Percentiles rank a stretch among this genome's conserved stretches.
These are phyloP conservation scores for Aspergillus felis DNA, from an alignment of 2,329 filamentous ascomycete species.

Conservation along the genomic window DNA sequence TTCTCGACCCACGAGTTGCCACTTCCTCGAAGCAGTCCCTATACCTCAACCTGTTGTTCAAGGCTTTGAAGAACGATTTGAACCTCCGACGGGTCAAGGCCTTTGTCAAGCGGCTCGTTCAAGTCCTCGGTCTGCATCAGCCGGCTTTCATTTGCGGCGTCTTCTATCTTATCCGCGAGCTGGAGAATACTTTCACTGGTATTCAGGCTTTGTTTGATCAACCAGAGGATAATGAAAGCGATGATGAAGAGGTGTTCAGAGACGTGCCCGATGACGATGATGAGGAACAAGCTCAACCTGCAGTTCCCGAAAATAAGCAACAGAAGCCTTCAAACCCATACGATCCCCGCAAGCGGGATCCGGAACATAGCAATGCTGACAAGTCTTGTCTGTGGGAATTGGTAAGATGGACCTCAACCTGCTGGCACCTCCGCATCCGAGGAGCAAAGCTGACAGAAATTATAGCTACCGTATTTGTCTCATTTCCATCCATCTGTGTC, in stretches of 20 bases:
- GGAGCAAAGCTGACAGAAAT: constrained; percentile 12
- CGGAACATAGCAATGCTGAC: constrained; percentile 90
- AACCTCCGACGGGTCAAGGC: constrained; percentile 90
- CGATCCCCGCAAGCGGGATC: constrained; percentile 86
- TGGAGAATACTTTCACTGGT: constrained; percentile 74
- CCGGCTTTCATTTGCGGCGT: constrained; percentile 89
- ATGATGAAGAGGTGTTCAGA: constrained; percentile 64
- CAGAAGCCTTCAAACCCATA: constrained; percentile 51
- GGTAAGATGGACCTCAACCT: constrained; percentile 43
- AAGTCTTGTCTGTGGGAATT: constrained; percentile 91
- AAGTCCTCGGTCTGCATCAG: constrained; percentile 82
- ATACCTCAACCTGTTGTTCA: constrained; percentile 88
- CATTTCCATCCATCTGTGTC: constrained; percentile 95
- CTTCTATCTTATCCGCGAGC: constrained; percentile 81
- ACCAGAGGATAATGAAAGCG: constrained; percentile 71
- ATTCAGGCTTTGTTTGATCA: constrained; percentile 74
- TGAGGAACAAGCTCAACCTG: constrained; percentile 24
- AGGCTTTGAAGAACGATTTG: constrained; percentile 83
- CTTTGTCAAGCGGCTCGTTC: constrained; percentile 89
- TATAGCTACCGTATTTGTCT: constrained; percentile 59
- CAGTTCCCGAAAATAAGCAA: constrained; percentile 23
- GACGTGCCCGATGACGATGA: constrained; percentile 60
- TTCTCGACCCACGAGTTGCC: constrained; percentile 82
- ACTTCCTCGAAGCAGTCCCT: constrained; percentile 92
- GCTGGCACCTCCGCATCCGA: neutral